phyloP scores from a whole-genome alignment of 345 rosid species.

The Camelina laxa region DNA sequence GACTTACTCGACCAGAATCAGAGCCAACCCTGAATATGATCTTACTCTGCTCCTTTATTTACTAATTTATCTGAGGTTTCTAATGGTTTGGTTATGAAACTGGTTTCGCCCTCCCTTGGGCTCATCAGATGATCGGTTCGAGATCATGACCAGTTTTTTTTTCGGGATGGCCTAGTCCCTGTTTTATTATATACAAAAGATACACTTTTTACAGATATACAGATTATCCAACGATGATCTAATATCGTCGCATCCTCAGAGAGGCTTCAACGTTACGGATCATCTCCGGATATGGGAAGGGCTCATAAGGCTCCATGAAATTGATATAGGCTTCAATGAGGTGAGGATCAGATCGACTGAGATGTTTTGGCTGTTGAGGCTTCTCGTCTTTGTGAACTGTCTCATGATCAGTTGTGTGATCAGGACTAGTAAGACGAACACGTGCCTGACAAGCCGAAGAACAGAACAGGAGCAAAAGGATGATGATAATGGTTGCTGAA shows the following conservation, averaged over 20 bases:
- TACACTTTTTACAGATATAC: too few species aligned
- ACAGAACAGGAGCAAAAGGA: not conserved
- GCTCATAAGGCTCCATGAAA: not conserved
- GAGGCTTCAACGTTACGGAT: slow-evolving; percentile 1
- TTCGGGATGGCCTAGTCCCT: too few species aligned
- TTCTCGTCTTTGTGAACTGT: not conserved
- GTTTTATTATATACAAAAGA: too few species aligned
- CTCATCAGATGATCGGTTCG: too few species aligned
- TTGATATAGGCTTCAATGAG: not conserved
- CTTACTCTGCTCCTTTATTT: too few species aligned
- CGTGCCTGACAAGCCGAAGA: not conserved
- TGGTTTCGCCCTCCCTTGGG: too few species aligned
- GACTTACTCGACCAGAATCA: too few species aligned
- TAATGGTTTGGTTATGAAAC: too few species aligned
- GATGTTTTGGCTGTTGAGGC: not conserved
- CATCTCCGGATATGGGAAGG: not conserved
- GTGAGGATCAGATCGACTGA: not conserved
- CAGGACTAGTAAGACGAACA: not conserved
- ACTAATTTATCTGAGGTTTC: too few species aligned
- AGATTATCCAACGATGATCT: too few species aligned
- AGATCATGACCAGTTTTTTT: too few species aligned
- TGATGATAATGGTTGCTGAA: not conserved
- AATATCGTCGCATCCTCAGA: not conserved
- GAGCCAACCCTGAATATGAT: too few species aligned
- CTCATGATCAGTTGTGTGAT: not conserved